Evolutionary conservation across 139 green algal species (phyloP).

Genomic region (Chlorella sp.): DNA sequence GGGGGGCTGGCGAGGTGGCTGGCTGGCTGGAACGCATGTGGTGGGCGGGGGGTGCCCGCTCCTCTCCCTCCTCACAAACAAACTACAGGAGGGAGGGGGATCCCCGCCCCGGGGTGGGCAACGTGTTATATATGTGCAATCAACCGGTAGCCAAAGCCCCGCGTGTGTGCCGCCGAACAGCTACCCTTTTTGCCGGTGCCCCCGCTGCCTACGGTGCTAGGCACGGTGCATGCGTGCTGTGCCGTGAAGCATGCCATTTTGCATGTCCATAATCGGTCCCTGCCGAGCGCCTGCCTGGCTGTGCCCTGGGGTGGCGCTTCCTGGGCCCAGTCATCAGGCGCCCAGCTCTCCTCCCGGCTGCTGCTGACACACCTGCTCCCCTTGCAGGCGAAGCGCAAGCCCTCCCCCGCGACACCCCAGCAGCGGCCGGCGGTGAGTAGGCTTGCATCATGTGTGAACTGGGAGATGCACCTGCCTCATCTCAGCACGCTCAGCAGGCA

Average conservation of each 20-base stretch:
- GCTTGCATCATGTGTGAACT: neutral
- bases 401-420: neutral
- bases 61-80: neutral
- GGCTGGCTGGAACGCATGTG: neutral
- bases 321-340: no score
- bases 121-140: no score
- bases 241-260: neutral
- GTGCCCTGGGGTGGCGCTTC: no score
- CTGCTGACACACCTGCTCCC: neutral
- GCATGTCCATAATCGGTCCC: neutral
- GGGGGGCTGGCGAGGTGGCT: neutral
- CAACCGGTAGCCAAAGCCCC: neutral
- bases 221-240: neutral
- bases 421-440: neutral
- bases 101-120: no score
- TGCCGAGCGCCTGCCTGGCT: no score
- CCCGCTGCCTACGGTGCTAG: neutral
- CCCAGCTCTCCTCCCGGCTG: neutral
- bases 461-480: neutral
- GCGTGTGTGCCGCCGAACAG: neutral
- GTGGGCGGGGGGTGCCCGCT: neutral
- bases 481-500: neutral
- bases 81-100: neutral
- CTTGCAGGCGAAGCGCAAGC: constrained; percentile 5
- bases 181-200: neutral